Conservation (phyloP, 78 protist genomes). For the Speleostelium caveatum region DNA sequence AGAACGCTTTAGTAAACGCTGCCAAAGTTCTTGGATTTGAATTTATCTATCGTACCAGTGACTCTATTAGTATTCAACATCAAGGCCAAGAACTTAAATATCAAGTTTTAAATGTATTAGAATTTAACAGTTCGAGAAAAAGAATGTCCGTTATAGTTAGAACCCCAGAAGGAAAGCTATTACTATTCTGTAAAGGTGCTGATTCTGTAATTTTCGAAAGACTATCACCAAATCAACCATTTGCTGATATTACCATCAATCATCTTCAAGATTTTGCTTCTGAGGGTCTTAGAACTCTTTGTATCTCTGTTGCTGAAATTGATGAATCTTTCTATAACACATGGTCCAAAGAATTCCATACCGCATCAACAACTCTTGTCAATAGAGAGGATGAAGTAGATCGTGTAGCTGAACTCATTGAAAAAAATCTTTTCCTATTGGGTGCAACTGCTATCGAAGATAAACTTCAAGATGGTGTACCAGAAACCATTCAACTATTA, state of each 20-base stretch:
- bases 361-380: constrained; percentile 50
- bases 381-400: constrained; percentile 79
- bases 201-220: constrained; percentile 76
- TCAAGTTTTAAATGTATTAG: constrained; percentile 47
- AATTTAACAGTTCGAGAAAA: constrained; percentile 85
- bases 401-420: constrained; percentile 86
- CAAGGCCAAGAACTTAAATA: neutral
- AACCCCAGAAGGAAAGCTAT: constrained; percentile 12
- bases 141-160: constrained; percentile 84
- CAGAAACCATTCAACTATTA: constrained; percentile 80
- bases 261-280: constrained; percentile 81
- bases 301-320: constrained; percentile 80
- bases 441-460: constrained; percentile 94
- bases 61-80: neutral
- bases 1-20: constrained; percentile 88
- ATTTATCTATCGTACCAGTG: neutral
- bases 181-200: constrained; percentile 91
- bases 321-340: constrained; percentile 32
- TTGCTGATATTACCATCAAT: constrained; percentile 38
- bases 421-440: constrained; percentile 55
- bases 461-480: constrained; percentile 88
- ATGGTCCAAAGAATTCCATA: constrained; percentile 62
- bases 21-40: constrained; percentile 38
- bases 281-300: constrained; percentile 93
- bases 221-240: constrained; percentile 26